Conservation (phyloP, 2,329 filamentous ascomycete species). For the Tympanopsis confertula region DNA sequence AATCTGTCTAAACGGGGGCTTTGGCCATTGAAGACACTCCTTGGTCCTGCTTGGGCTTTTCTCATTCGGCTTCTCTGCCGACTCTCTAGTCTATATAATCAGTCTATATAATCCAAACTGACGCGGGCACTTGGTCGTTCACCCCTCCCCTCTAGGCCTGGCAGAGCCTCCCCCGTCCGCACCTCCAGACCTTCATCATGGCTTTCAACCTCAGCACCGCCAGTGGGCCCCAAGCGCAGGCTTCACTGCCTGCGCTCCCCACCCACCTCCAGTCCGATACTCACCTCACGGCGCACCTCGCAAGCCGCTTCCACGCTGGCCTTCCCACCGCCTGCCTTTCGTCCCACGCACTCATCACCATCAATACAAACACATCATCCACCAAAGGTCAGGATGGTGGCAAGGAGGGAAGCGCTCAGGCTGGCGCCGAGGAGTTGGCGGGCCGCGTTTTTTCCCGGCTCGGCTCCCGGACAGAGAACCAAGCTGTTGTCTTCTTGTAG, state of each 20-base stretch:
- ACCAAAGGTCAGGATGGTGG: conserved; percentile 79
- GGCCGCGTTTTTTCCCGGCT: conserved; percentile 74
- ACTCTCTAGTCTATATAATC: no score
- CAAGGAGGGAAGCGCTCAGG: conserved; percentile 84
- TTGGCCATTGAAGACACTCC: no score
- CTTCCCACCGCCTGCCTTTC: conserved; percentile 80
- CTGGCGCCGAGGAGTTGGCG: conserved; percentile 83
- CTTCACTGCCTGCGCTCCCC: conserved; percentile 78
- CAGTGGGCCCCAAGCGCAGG: conserved; percentile 67
- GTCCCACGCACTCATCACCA: conserved; percentile 77
- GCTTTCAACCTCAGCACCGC: no score
- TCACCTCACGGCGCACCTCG: conserved; percentile 70
- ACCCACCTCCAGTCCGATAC: conserved; percentile 70
- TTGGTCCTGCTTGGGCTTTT: no score
- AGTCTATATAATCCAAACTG: no score
- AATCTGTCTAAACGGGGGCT: no score
- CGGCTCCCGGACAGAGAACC: conserved; percentile 81
- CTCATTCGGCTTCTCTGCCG: no score
- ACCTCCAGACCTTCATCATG: conserved; percentile 31
- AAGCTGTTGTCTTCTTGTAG: conserved; percentile 85
- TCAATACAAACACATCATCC: conserved; percentile 91
- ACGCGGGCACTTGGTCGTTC: no score
- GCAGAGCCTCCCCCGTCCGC: conserved; percentile 12
- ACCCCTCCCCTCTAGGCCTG: no score
- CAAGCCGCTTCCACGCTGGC: conserved; percentile 82